Conservation (phyloP, 2,329 filamentous ascomycete genomes). For the Pestalotiopsis sp. region DNA sequence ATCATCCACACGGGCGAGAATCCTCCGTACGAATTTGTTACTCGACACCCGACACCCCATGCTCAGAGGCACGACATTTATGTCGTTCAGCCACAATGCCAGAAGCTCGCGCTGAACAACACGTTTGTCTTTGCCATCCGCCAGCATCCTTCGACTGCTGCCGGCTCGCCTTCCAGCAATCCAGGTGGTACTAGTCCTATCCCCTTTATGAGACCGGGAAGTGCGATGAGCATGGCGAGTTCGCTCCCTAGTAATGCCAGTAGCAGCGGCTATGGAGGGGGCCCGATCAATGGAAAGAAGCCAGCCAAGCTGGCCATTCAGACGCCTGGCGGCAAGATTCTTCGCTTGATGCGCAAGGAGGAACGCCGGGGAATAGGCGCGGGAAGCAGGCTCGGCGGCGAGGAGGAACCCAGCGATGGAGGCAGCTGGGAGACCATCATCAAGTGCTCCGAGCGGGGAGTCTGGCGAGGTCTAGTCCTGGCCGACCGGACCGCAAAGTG, state of each 20-base stretch:
- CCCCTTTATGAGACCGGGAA: constrained; percentile 63
- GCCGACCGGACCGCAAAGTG: constrained; percentile 83
- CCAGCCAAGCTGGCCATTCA: constrained; percentile 96
- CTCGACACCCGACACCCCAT: constrained; percentile 92
- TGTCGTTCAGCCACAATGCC: constrained; percentile 93
- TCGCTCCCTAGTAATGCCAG: constrained; percentile 60
- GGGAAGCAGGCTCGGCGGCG: constrained; percentile 38
- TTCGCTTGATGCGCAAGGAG: constrained; percentile 82
- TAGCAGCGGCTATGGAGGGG: constrained; percentile 44
- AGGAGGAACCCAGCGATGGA: constrained; percentile 67
- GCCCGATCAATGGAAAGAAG: constrained; percentile 62
- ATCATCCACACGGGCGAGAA: constrained; percentile 91
- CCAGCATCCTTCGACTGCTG: constrained; percentile 73
- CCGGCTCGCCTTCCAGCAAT: constrained; percentile 45
- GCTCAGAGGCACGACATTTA: constrained; percentile 98
- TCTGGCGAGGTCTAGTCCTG: constrained; percentile 80
- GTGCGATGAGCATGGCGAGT: constrained; percentile 66
- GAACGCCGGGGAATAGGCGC: constrained; percentile 59
- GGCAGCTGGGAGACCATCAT: constrained; percentile 89
- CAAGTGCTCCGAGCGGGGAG: constrained; percentile 81
- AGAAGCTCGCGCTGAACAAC: constrained; percentile 86
- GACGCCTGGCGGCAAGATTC: constrained; percentile 90
- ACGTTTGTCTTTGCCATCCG: constrained; percentile 97
- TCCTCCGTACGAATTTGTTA: constrained; percentile 90
- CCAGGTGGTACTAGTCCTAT: constrained; percentile 56